Conservation (phyloP, 441 rosid species). For the Macaranga tanarius region DNA sequence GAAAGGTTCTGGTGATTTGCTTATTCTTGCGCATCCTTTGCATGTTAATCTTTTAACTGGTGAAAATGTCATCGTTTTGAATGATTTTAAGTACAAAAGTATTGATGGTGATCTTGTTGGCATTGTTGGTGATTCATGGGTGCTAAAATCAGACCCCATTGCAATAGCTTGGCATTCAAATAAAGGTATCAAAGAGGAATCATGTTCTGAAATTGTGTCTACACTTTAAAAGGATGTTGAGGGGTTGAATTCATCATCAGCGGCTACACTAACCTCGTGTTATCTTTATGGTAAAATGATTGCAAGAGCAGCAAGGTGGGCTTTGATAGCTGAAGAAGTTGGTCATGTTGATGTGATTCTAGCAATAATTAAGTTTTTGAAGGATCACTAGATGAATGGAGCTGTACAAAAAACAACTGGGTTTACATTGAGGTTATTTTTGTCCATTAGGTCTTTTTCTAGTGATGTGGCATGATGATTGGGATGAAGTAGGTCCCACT, state of each 20-base stretch:
- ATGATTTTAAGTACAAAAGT: conserved; percentile 58
- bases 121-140: conserved; percentile 81
- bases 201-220: conserved; percentile 52
- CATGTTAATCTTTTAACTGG: conserved; percentile 58
- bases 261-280: conserved; percentile 56
- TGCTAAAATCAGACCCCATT: conserved; percentile 57
- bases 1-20: conserved; percentile 80
- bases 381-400: too few relatives aligned
- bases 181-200: conserved; percentile 56
- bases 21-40: conserved; percentile 89
- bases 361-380: conserved; percentile 51
- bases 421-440: too few relatives aligned
- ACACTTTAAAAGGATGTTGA: conserved; percentile 67
- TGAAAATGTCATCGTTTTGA: conserved; percentile 48
- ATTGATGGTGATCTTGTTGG: conserved; percentile 92
- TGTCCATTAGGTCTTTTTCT: too few relatives aligned
- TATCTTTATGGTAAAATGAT: conserved; percentile 79
- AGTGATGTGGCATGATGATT: too few relatives aligned
- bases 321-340: conserved; percentile 87
- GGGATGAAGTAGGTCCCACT: too few relatives aligned
- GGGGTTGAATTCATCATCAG: conserved; percentile 46
- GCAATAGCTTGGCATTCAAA: conserved; percentile 89
- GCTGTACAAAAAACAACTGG: too few relatives aligned
- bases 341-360: conserved; percentile 65
- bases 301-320: conserved; percentile 88